Evolutionary conservation across 2,329 filamentous ascomycete genomes (phyloP), one percentile per base, ranked within the genome.

Genomic region (Talaromyces sp.): DNA sequence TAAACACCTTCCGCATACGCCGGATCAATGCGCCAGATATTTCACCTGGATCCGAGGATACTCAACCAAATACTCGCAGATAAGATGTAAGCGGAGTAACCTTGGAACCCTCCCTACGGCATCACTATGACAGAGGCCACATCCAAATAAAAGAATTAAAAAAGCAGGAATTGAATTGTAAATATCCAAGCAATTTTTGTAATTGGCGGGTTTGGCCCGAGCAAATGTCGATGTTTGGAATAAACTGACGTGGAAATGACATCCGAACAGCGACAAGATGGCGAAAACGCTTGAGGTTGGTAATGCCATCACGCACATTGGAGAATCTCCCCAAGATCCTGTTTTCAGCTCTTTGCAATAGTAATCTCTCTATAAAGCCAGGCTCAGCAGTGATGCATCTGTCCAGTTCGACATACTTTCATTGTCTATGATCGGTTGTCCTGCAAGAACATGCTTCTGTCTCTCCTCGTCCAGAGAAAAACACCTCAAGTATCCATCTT

Each of bases 11-110:
- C 66, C 0, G 79, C 72, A 56, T 80, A 81, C 53, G 77, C 77
- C 0, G 73, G 72, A 6, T 73, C 71, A 51, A 82, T 80, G 81
- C 0, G 79, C 78, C 1, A 83, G 71, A 63, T 82, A 83, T 60
- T 80, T 80, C 60, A 77, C 70, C 73, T 80, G 74, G 33, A 81
- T 79, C 36, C 74, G 68, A 0, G 71, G 67, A 50, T 73, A 75
- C n/a, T 69, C 69, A 48, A 80, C 78, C n/a, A 73, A 64, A 28
- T 28, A 28, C 25, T 28, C 7, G 25, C 3, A 28, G 25, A 28
- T 28, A 28, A 28, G 25, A 28, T 28, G 25, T 7, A 28, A 28
- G 25, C 25, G 25, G 25, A 28, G 25, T 28, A 4, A 7, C 25
- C 25, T 28, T 7, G 25, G 25, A 28, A 28, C 25, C 25, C 25